These are phyloP conservation scores for Knoxdaviesia proteae DNA, from an alignment of 2,329 filamentous ascomycete genomes.

Conservation along the genomic window DNA sequence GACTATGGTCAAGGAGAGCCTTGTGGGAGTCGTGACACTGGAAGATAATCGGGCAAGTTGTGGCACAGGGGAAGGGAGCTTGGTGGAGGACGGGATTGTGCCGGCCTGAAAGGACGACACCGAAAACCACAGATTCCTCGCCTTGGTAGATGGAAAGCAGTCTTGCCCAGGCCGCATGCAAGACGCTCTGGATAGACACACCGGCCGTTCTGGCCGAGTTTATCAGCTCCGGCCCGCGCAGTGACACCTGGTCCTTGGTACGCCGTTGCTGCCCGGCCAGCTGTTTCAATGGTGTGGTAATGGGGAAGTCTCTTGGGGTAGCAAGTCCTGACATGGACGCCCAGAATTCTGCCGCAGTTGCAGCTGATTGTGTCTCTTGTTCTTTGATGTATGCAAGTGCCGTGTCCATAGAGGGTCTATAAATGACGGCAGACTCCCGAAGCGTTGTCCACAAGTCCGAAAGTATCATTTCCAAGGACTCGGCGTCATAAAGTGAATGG, in stretches of 20 bases:
- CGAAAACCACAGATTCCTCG: slow-evolving; percentile 55
- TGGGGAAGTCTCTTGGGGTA: slow-evolving; percentile 44
- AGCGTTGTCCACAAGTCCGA: slow-evolving; percentile 23
- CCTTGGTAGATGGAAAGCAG: slow-evolving; percentile 59
- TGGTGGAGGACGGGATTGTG: slow-evolving; percentile 35
- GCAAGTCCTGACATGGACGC: slow-evolving; percentile 3
- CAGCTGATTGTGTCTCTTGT: not conserved
- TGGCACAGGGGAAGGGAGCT: slow-evolving; percentile 57
- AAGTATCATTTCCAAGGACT: slow-evolving; percentile 47
- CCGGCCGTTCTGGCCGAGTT: slow-evolving; percentile 17
- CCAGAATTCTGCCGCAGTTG: slow-evolving; percentile 40
- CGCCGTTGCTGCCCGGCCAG: too few relatives aligned
- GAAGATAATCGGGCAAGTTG: slow-evolving; percentile 56
- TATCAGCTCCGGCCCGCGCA: too few relatives aligned
- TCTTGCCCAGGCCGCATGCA: slow-evolving; percentile 60
- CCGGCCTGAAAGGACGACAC: slow-evolving; percentile 60
- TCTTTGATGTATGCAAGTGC: not conserved
- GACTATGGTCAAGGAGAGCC: slow-evolving; percentile 39
- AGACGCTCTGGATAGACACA: slow-evolving; percentile 55
- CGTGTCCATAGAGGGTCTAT: too few relatives aligned
- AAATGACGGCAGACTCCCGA: too few relatives aligned
- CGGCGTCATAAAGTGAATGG: slow-evolving; percentile 73
- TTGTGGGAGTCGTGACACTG: slow-evolving; percentile 29
- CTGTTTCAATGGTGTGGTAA: slow-evolving; percentile 35
- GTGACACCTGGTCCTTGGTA: too few relatives aligned